Conservation (phyloP, 805 yeast genomes). For the Ascoidea rubescens region DNA sequence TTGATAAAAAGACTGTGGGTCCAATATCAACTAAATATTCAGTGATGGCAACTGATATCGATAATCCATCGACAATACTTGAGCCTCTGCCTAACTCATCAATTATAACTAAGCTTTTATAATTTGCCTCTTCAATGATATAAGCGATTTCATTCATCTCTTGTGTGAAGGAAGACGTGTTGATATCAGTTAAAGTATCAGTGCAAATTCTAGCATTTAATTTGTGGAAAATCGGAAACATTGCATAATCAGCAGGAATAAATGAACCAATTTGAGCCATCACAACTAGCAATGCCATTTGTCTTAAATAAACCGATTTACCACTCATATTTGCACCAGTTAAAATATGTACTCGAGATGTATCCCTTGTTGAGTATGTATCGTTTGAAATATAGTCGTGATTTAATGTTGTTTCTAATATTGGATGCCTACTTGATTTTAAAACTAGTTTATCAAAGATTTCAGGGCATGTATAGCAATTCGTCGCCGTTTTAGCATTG, state of each 20-base stretch:
- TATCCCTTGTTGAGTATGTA: constrained; percentile 19
- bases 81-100: constrained; percentile 48
- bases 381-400: constrained; percentile 24
- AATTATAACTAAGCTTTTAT: constrained; percentile 24
- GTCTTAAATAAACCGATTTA: constrained; percentile 42
- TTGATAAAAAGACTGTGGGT: constrained; percentile 24
- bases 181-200: constrained; percentile 19
- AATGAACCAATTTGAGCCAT: constrained; percentile 48
- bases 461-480: constrained; percentile 22
- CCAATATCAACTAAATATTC: constrained; percentile 20
- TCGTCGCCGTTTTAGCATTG: constrained; percentile 11
- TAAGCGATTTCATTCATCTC: constrained; percentile 36
- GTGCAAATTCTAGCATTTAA: constrained; percentile 25
- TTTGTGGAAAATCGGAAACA: constrained; percentile 24
- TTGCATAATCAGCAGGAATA: constrained; percentile 31
- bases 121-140: constrained; percentile 22
- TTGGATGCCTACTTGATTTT: constrained; percentile 27
- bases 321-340: constrained; percentile 58
- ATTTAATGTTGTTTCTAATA: constrained; percentile 19
- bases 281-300: constrained; percentile 31
- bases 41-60: constrained; percentile 31
- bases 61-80: constrained; percentile 35
- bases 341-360: constrained; percentile 30
- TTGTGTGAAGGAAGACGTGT: constrained; percentile 27
- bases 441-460: constrained; percentile 20